Evolutionary conservation across 1,284 basidiomycete species (phyloP), one percentile per base, ranked within the genome.

Genomic region (Neotropicomus parvogracilis): DNA sequence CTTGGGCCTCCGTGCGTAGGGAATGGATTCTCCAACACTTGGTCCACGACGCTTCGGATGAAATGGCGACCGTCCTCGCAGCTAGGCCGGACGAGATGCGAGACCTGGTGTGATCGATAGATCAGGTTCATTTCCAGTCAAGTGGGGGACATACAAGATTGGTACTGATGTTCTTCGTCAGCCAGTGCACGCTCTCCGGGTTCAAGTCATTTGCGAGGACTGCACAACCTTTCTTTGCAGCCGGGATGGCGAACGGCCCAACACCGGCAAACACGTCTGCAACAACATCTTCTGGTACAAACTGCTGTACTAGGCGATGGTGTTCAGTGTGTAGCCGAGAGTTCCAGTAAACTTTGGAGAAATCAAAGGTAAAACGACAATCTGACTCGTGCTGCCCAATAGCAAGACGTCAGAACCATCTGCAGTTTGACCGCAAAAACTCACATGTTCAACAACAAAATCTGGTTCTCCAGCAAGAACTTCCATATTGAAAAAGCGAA

Each of bases 191-290:
- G 55, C 91, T 90, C 35, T 83, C 80, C 1, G 95, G 95, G 68
- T 99, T 99, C 43, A 99, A 71, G 66, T 99, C 97, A 58, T 98
- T 99, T 14, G 90, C 94, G 27, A 95, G 71, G 0, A 99, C 90
- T 5, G 79, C 85, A 58, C 88, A 91, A 1, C 91, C 90, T 58
- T 89, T 91, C 71, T 87, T 95, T 0, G 86, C 95, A 1, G 94
- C 90, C 1, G 97, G 97, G 9, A 99, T 71, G 1, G 91, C 90
- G 66, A 99, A 99, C 0, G 97, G 97, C 0, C 97, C 97, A 1
- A 99, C 95, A 12, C 97, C 97, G 1, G 97, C 97, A 70, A 99
- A 97, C 19, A 91, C 93, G 66, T 99, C 97, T 0, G 84, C 91
- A 16, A 98, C 75, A 13, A 91, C 82, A 47, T 94, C 87, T 16